Base-by-base conservation (phyloP, 306 rosid genomes). In the Castanea mollissima region DNA sequence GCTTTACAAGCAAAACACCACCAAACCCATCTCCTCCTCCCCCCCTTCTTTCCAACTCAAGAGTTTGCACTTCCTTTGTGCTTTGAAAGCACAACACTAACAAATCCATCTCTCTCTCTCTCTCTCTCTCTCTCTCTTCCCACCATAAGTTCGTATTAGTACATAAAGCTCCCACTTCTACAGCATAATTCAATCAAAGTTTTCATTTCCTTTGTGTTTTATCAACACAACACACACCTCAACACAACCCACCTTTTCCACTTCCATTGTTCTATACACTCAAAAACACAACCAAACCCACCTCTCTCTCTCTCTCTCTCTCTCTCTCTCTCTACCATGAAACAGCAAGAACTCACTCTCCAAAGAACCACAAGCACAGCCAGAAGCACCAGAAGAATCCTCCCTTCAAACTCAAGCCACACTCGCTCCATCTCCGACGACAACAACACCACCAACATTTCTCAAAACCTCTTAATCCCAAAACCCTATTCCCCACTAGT, bases 351-450 rank as follows among this genome's bases (percentile, higher is more conserved):
- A 12, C 69, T 86, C 49, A 57, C 55, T 35, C 88, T 90, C 71
- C 90, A 81, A 72, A 84, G 97, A 90, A 87, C 60, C 69, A 62
- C 62, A 41, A 87, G 89, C 83, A 82, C 56, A 13, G 49, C 79
- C 67, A 87, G 82, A 77, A 83, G 74, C 83, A 78, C 71, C 31
- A 73, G 87, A 83, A 89, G 79, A 58, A 80, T 89, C 79, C 83
- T 85, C 63, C 87, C 92, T 56, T 83, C 91, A 2, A 83, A 63
- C 3, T 49, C 54, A 49, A 1, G 5, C 55, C 82, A 83, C 44
- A 23, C 60, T 23, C 58, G 68, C 20, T 73, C 82, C 23, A 23
- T 56, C 56, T 38, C 32, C 38, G 78, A 74, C 7, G 2, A 85
- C 83, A 76, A 44, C 6, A 74, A 71, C 6, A 32, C 69, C 76